Evolutionary conservation across 2,329 filamentous ascomycete genomes (phyloP).

Genomic region (Alternaria alternata): DNA sequence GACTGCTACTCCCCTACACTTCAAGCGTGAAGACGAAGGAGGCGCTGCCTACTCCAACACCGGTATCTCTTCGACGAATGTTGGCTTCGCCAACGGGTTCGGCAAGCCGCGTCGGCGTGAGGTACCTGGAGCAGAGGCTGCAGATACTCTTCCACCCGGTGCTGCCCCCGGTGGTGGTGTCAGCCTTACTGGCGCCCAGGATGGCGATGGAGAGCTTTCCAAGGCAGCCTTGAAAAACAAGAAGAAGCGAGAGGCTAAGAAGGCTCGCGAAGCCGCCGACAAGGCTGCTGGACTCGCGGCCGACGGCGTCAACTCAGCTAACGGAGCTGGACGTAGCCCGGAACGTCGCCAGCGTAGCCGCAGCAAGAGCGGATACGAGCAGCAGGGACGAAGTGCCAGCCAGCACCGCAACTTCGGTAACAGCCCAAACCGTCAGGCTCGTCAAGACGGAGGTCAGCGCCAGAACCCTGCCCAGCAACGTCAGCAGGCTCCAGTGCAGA

Average conservation of each 20-base stretch:
- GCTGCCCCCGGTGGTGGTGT: slow-evolving; percentile 73
- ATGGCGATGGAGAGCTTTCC: slow-evolving; percentile 77
- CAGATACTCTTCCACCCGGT: slow-evolving; percentile 70
- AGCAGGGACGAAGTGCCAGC: slow-evolving; percentile 40
- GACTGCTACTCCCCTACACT: slow-evolving; percentile 85
- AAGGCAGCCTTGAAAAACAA: slow-evolving; percentile 95
- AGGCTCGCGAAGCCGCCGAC: slow-evolving; percentile 79
- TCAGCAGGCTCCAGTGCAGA: slow-evolving; percentile 22
- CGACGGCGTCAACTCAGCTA: slow-evolving; percentile 38
- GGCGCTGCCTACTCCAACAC: slow-evolving; percentile 88
- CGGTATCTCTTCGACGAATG: slow-evolving; percentile 69
- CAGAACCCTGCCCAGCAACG: slow-evolving; percentile 37
- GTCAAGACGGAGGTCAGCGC: slow-evolving; percentile 38
- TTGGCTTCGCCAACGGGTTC: slow-evolving; percentile 76
- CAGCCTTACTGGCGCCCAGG: slow-evolving; percentile 69
- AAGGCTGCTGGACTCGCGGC: slow-evolving; percentile 46
- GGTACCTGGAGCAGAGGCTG: slow-evolving; percentile 85
- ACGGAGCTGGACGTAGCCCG: slow-evolving; percentile 64
- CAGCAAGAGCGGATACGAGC: slow-evolving; percentile 44
- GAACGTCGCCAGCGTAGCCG: slow-evolving; percentile 70
- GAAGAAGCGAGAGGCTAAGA: slow-evolving; percentile 96
- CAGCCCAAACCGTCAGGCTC: slow-evolving; percentile 41
- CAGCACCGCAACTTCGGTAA: slow-evolving; percentile 45
- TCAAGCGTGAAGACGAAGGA: slow-evolving; percentile 97
- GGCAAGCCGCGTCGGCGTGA: slow-evolving; percentile 75